Evolutionary conservation across 352 stramenopile species (phyloP).

Genomic region (Thraustochytrium sp.): DNA sequence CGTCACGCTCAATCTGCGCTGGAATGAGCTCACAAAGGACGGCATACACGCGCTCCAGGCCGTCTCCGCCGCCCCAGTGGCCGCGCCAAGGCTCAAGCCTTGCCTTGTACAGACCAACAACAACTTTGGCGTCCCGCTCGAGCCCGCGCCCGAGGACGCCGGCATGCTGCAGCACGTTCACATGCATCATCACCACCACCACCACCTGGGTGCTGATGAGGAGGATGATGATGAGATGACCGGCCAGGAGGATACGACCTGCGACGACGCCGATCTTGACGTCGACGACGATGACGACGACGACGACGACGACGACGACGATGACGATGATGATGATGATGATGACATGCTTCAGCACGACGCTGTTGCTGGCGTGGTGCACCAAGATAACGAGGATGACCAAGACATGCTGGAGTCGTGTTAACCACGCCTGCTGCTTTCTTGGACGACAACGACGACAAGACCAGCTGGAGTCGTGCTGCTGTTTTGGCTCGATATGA

Average conservation of each 20-base stretch:
- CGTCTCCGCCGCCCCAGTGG: not conserved
- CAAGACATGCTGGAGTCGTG: too few species aligned
- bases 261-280: not conserved
- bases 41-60: constrained; percentile 21
- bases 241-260: not conserved
- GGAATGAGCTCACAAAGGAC: constrained; percentile 48
- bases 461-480: too few species aligned
- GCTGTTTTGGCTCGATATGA: too few species aligned
- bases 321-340: not conserved
- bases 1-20: constrained; percentile 44
- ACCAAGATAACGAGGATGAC: too few species aligned
- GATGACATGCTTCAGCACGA: not conserved
- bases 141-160: not conserved
- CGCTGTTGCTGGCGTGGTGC: not conserved
- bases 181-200: not conserved
- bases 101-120: constrained; percentile 17
- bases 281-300: not conserved
- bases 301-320: not conserved
- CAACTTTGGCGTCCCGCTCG: not conserved
- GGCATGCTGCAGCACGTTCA: not conserved
- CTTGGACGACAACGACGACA: too few species aligned
- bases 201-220: not conserved
- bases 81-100: not conserved
- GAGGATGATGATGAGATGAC: not conserved
- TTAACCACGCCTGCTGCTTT: too few species aligned